A percentile compares a stretch with the other conserved stretches of the same genome.
These are phyloP conservation scores for Misopates orontium DNA, from an alignment of 257 asterid species.

Conservation along the genomic window DNA sequence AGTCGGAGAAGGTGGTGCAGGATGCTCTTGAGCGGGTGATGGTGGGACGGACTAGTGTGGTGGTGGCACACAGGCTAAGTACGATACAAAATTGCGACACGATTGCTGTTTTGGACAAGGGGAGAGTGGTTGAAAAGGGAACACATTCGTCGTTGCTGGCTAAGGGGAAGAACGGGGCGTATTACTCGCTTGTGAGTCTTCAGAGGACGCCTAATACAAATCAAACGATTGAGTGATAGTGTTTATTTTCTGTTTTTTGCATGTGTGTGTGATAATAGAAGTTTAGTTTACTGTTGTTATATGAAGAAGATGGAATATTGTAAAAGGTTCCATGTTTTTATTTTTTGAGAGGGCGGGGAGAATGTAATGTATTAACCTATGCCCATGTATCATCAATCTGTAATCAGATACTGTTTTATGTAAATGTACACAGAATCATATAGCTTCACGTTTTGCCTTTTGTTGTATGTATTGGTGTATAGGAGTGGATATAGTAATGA, in stretches of 20 bases:
- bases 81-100: slow-evolving; percentile 32
- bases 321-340: background rate
- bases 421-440: slow-evolving; percentile 1
- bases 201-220: slow-evolving; percentile 34
- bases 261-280: too few species aligned
- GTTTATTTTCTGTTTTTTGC: too few species aligned
- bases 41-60: slow-evolving; percentile 35
- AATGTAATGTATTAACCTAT: background rate
- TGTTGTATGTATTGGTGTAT: too few species aligned
- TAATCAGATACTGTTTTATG: background rate
- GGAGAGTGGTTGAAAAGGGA: slow-evolving; percentile 53
- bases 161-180: slow-evolving; percentile 50
- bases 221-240: background rate
- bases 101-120: slow-evolving; percentile 40
- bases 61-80: slow-evolving; percentile 41
- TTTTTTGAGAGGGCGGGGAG: background rate
- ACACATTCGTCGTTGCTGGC: slow-evolving; percentile 50
- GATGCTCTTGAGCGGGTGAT: slow-evolving; percentile 37
- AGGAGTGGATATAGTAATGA: too few species aligned
- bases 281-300: too few species aligned
- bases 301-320: slow-evolving; percentile 1
- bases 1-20: slow-evolving; percentile 42
- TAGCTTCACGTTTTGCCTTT: too few species aligned
- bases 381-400: slow-evolving; percentile 13
- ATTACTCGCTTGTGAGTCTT: slow-evolving; percentile 48